Percentiles rank a stretch among this genome's conserved stretches.
Conservation (phyloP, 179 eudicot genomes). For the Beta lomatogona region DNA sequence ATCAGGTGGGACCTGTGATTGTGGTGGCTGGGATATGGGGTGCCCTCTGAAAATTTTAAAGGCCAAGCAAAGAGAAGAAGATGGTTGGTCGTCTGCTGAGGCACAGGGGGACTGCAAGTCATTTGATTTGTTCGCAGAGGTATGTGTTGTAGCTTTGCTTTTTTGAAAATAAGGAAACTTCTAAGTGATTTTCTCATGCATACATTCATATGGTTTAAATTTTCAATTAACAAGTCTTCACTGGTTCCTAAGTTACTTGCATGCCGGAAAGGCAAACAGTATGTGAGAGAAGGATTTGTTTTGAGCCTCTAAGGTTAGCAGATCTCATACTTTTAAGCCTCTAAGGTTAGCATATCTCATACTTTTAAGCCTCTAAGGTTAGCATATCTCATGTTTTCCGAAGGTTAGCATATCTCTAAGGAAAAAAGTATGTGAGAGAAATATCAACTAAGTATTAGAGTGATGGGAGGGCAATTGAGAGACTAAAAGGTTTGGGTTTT, state of each 20-base stretch:
- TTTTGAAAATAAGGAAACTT: too few species aligned
- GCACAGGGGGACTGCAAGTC: slow-evolving; percentile 47
- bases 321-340: too few species aligned
- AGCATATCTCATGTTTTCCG: too few species aligned
- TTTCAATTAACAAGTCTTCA: too few species aligned
- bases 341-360: too few species aligned
- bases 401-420: too few species aligned
- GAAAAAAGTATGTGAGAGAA: too few species aligned
- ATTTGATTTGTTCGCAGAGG: slow-evolving; percentile 66
- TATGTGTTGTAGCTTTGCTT: slow-evolving; percentile 14
- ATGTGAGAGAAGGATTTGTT: not conserved
- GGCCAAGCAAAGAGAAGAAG: slow-evolving; percentile 39
- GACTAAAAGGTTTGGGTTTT: too few species aligned
- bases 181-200: not conserved
- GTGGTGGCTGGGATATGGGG: slow-evolving; percentile 96
- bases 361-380: not conserved
- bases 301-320: not conserved
- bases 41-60: slow-evolving; percentile 65
- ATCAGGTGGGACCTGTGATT: slow-evolving; percentile 65
- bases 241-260: not conserved
- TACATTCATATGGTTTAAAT: too few species aligned
- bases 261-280: not conserved
- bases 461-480: too few species aligned
- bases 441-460: too few species aligned
- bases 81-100: slow-evolving; percentile 33